Evolutionary conservation across 768 basidiomycete species (phyloP).

Genomic region (Paxillus rubicundulus): DNA sequence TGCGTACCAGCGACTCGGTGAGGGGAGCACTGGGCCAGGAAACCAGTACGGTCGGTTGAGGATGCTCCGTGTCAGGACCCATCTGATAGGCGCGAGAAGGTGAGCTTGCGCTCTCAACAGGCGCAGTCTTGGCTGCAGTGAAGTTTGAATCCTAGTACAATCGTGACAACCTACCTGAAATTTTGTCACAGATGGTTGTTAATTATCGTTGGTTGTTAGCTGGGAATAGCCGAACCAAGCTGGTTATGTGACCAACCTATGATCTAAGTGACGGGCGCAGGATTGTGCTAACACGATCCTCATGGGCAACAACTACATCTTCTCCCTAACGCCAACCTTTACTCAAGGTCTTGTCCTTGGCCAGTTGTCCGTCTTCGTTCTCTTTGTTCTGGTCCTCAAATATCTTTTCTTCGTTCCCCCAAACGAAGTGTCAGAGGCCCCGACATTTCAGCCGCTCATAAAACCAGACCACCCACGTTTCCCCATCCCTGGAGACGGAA

Average conservation of each 20-base stretch:
- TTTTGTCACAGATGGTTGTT: no score
- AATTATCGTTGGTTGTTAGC: no score
- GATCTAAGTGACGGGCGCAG: neutral
- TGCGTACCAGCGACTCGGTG: slow-evolving; percentile 46
- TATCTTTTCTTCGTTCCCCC: slow-evolving; percentile 92
- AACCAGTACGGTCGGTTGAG: slow-evolving; percentile 36
- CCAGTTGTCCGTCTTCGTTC: slow-evolving; percentile 81
- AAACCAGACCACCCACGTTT: slow-evolving; percentile 45
- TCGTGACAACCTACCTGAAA: no score
- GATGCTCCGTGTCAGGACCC: neutral
- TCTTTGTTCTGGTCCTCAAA: slow-evolving; percentile 79
- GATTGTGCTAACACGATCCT: neutral
- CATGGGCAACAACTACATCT: slow-evolving; percentile 51
- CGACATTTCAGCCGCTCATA: slow-evolving; percentile 58
- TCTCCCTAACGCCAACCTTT: slow-evolving; percentile 84
- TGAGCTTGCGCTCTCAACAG: neutral
- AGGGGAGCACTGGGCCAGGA: slow-evolving; percentile 56
- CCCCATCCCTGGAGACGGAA: slow-evolving; percentile 6
- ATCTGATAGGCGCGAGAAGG: no score
- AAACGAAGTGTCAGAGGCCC: slow-evolving; percentile 50
- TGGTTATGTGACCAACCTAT: neutral
- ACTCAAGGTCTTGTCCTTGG: slow-evolving; percentile 93
- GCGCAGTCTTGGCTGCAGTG: neutral
- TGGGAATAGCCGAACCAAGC: no score
- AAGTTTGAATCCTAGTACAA: no score